Conservation (phyloP, 1,139 yeast genomes). For the Pichia sp. region DNA sequence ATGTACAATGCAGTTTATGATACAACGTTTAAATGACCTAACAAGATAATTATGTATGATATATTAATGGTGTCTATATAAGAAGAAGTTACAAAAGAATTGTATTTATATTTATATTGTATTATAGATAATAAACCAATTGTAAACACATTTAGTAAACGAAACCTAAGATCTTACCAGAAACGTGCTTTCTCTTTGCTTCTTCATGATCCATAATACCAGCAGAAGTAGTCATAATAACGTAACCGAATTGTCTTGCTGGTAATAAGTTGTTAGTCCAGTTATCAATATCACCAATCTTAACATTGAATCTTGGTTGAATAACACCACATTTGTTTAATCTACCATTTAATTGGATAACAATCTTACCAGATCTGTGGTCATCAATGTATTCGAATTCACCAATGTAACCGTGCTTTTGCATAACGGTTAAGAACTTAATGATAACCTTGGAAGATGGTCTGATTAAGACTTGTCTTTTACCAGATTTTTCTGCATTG, state of each 20-base stretch:
- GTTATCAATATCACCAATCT: slow-evolving; percentile 88
- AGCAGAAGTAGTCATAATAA: slow-evolving; percentile 96
- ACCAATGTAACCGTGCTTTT: slow-evolving; percentile 98
- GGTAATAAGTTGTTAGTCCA: slow-evolving; percentile 98
- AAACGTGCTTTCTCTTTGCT: slow-evolving; percentile 99
- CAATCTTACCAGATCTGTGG: slow-evolving; percentile 98
- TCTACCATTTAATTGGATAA: slow-evolving; percentile 95
- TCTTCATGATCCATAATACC: slow-evolving; percentile 99
- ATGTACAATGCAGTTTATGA: no score
- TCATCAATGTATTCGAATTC: slow-evolving; percentile 98
- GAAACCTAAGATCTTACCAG: slow-evolving; percentile 96
- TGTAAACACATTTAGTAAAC: slow-evolving; percentile 53
- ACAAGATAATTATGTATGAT: no score
- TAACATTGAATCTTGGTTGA: slow-evolving; percentile 96
- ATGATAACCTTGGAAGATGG: slow-evolving; percentile 98
- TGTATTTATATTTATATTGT: no score
- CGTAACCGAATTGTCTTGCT: slow-evolving; percentile 98
- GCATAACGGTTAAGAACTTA: slow-evolving; percentile 96
- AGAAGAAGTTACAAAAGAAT: no score
- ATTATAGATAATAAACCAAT: no score
- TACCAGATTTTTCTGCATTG: slow-evolving; percentile 99
- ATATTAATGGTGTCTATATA: no score
- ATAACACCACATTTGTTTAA: slow-evolving; percentile 98
- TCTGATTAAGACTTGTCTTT: slow-evolving; percentile 97
- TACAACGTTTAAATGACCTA: no score